Percentiles rank a stretch among this genome's conserved stretches.
phyloP scores from a whole-genome alignment of 1,284 basidiomycete genomes.

The Rhodofomes roseus region DNA sequence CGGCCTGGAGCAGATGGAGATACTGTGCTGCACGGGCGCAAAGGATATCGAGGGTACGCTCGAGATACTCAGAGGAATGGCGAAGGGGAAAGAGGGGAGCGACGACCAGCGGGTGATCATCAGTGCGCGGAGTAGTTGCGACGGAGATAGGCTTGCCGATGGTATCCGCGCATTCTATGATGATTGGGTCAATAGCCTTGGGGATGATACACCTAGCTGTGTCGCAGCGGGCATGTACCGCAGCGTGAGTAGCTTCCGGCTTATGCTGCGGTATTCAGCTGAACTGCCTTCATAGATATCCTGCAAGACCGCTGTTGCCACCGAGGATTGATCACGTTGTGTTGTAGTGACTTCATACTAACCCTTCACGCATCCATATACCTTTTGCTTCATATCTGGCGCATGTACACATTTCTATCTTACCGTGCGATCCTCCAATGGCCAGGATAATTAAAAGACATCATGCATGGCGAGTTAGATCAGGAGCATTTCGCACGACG shows the following conservation, averaged over 20 bases:
- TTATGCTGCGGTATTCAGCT: too few relatives aligned
- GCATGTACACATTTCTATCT: too few relatives aligned
- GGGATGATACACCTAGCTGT: neutral
- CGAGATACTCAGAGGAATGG: constrained; percentile 4
- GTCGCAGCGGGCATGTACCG: neutral
- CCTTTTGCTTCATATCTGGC: too few relatives aligned
- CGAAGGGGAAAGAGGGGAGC: constrained; percentile 1
- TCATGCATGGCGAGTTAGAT: too few relatives aligned
- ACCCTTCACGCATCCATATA: too few relatives aligned
- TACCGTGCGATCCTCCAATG: too few relatives aligned
- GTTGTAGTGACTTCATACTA: too few relatives aligned
- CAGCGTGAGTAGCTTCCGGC: neutral
- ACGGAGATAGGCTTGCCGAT: constrained; percentile 2
- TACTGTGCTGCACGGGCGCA: constrained; percentile 19
- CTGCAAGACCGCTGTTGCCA: too few relatives aligned
- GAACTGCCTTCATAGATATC: too few relatives aligned
- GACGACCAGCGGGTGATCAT: constrained; percentile 14
- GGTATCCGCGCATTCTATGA: constrained; percentile 10
- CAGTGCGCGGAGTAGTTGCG: constrained; percentile 4
- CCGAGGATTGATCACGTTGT: too few relatives aligned
- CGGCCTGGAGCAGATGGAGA: constrained; percentile 27
- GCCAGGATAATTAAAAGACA: too few relatives aligned
- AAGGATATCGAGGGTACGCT: constrained; percentile 3
- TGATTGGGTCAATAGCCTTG: constrained; percentile 9
- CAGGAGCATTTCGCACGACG: too few relatives aligned